phyloP scores from a whole-genome alignment of 2,329 filamentous ascomycete species.

The Camillea tinctor region DNA sequence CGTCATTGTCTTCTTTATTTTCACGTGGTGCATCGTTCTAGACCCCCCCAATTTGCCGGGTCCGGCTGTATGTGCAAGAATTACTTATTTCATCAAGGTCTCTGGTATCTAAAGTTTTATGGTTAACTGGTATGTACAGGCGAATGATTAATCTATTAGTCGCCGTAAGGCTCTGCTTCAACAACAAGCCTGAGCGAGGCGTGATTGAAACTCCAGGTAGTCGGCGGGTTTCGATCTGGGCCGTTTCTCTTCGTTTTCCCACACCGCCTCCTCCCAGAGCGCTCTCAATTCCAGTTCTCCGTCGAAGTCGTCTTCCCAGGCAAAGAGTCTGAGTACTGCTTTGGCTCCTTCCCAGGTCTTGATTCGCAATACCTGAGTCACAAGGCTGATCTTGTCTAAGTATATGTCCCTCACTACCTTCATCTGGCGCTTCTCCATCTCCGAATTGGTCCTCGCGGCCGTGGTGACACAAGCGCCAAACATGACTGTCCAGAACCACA shows the following conservation, averaged over 20 bases:
- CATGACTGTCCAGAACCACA: constrained; percentile 48
- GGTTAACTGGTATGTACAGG: neutral
- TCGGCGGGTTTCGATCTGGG: constrained; percentile 13
- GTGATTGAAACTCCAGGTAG: constrained; percentile 3
- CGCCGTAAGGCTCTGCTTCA: constrained; percentile 1
- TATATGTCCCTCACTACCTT: constrained; percentile 38
- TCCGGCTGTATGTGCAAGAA: neutral
- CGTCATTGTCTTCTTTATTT: neutral
- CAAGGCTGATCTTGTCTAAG: constrained; percentile 41
- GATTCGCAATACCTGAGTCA: constrained; percentile 37
- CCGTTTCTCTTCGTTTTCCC: constrained; percentile 21
- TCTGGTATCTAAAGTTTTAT: neutral
- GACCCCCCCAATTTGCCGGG: neutral
- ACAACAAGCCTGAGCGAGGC: constrained; percentile 9
- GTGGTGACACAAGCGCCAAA: constrained; percentile 43
- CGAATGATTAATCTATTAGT: neutral
- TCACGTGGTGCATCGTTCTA: neutral
- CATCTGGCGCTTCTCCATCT: constrained; percentile 38
- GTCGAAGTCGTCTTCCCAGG: constrained; percentile 41
- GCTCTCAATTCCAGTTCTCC: constrained; percentile 39
- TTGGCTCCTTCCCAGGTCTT: constrained; percentile 40
- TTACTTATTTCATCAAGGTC: neutral
- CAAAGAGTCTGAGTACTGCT: constrained; percentile 36
- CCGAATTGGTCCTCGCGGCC: constrained; percentile 36
- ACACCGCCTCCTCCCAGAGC: constrained; percentile 42